Evolutionary conservation across 495 filamentous ascomycete species (phyloP), one percentile per base, ranked within the genome.

Genomic region (Lepidopterella palustris): DNA sequence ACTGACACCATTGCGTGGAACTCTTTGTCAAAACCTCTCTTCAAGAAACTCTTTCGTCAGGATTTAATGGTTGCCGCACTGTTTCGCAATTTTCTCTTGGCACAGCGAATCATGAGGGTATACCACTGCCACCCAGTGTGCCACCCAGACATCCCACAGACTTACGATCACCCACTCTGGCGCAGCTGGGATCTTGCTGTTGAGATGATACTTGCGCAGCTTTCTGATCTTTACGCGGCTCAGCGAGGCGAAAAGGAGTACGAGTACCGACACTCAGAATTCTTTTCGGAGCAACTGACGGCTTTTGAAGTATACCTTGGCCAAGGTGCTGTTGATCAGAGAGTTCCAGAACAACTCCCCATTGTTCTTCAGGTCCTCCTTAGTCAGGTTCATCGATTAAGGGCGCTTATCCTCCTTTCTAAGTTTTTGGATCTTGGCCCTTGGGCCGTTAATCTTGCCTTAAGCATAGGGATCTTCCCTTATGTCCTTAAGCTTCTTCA

Each of bases 1-100:
- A 99, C 93, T 1, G 93, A 99, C 71, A 97, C 93, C 0, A 99
- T 99, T 68, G 93, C 93, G 5, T 99, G 93, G 93, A 97, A 96
- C 49, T 90, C 86, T 3, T 75, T 99, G 10, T 88, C 90, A 8
- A 85, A 91, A 3, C 82, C 89, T 15, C 75, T 96, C 18, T 99
- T 99, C 73, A 92, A 95, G 74, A 95, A 95, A 66, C 87, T 97
- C 52, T 99, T 97, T 70, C 78, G 93, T 9, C 93, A 99, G 68
- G 93, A 99, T 70, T 78, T 99, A n/a, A 97, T 99, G 93, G 93
- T 97, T 27, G 93, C 93, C 13, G 93, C 93, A 13, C 79, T 99
- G 0, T 99, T 97, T 71, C 81, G 93, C 29, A 97, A 97, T 70
- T 99, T 97, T 67, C 79, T 99, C 6, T 82, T 99, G 5, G 89